Percentiles rank a stretch among this genome's conserved stretches.
Evolutionary conservation across 768 basidiomycete species (phyloP).

Genomic region (Mycena latifolia): DNA sequence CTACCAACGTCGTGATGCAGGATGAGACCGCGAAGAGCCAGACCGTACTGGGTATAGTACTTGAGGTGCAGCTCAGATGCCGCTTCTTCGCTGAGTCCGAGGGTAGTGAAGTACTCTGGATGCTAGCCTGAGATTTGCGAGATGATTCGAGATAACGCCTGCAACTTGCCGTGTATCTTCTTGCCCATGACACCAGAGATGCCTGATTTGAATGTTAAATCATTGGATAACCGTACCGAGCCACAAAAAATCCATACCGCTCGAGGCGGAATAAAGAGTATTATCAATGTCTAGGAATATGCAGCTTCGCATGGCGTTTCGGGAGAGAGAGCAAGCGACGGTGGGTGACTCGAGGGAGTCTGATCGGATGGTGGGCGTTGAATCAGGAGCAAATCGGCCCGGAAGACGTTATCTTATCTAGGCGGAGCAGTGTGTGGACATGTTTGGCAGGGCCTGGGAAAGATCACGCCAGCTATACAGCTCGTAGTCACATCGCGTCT

Average conservation of each 20-base stretch:
- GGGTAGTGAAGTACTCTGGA: conserved; percentile 78
- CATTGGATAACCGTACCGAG: too few species aligned
- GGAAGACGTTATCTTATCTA: background rate
- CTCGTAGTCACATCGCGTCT: background rate
- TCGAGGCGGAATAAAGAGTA: conserved; percentile 79
- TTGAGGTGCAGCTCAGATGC: conserved; percentile 76
- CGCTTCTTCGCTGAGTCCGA: conserved; percentile 77
- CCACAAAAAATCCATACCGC: too few species aligned
- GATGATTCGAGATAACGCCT: background rate
- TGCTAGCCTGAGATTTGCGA: conserved; percentile 3
- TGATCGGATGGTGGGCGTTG: too few species aligned
- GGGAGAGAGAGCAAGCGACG: too few species aligned
- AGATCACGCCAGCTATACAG: conserved; percentile 1
- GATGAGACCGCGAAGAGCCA: conserved; percentile 83
- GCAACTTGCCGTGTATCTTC: conserved; percentile 75
- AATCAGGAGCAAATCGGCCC: too few species aligned
- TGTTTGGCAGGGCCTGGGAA: too few species aligned
- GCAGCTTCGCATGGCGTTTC: background rate
- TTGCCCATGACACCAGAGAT: conserved; percentile 86
- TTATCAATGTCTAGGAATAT: conserved; percentile 74
- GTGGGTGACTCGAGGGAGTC: too few species aligned
- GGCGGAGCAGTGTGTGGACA: background rate
- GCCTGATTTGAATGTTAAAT: conserved; percentile 60
- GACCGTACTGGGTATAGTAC: conserved; percentile 87
- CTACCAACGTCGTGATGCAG: conserved; percentile 80